Conservation (phyloP, 2,329 filamentous ascomycete genomes). For the Neoarthrinium moseri region DNA sequence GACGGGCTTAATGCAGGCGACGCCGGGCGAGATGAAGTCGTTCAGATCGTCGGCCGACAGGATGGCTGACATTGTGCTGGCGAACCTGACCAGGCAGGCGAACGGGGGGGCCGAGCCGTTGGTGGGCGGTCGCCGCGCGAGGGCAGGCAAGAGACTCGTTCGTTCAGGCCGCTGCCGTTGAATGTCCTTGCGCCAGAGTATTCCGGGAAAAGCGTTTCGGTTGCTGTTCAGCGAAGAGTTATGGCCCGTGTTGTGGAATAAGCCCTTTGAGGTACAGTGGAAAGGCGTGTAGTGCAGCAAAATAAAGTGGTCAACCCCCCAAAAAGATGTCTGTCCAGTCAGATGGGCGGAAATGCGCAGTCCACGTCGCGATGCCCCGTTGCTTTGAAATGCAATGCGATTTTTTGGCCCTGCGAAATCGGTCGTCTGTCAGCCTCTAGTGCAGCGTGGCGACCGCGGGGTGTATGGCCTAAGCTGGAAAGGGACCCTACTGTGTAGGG, state of each 20-base stretch:
- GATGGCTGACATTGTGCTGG: slow-evolving; percentile 82
- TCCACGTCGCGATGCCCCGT: no score
- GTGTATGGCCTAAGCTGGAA: not conserved
- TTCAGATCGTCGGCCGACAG: slow-evolving; percentile 96
- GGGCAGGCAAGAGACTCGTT: no score
- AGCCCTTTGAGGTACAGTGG: no score
- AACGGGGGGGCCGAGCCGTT: no score
- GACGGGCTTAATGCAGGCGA: slow-evolving; percentile 97
- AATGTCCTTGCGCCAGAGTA: no score
- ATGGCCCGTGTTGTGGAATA: no score
- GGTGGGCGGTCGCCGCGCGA: no score
- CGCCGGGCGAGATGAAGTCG: slow-evolving; percentile 97
- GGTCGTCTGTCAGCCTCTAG: slow-evolving; percentile 1
- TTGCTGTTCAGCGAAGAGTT: no score
- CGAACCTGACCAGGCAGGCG: not conserved
- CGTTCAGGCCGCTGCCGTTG: no score
- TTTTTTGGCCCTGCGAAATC: slow-evolving; percentile 14
- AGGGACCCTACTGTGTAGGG: not conserved
- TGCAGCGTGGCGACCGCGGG: slow-evolving; percentile 4
- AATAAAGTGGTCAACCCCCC: not conserved
- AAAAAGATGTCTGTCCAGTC: slow-evolving; percentile 5
- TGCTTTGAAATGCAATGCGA: slow-evolving; percentile 15
- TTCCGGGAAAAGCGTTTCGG: no score
- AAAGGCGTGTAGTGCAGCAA: not conserved
- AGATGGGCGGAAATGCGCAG: slow-evolving; percentile 3